Conservation (phyloP, 78 protist species). For the Dictyostelium capitatum region DNA sequence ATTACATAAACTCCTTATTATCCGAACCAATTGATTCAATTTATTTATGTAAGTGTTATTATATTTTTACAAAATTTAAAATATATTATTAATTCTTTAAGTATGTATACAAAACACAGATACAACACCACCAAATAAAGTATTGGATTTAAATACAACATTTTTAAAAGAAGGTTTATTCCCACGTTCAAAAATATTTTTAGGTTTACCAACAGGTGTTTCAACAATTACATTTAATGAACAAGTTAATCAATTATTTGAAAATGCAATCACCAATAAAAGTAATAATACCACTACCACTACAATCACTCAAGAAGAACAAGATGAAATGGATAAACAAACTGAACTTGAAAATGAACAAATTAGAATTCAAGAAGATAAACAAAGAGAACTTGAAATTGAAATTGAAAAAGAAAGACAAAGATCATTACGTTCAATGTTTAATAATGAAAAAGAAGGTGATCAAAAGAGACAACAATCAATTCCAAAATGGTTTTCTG, state of each 20-base stretch:
- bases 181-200: slow-evolving; percentile 53
- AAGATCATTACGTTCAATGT: not conserved
- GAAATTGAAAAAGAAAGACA: not conserved
- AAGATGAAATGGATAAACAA: not conserved
- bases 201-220: slow-evolving; percentile 21
- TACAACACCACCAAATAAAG: slow-evolving; percentile 66
- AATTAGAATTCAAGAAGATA: not conserved
- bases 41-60: slow-evolving; percentile 68
- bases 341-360: not conserved
- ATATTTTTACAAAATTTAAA: not conserved
- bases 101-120: slow-evolving; percentile 16
- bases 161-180: slow-evolving; percentile 19
- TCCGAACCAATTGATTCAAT: slow-evolving; percentile 19
- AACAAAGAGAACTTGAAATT: not conserved
- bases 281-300: not conserved
- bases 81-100: not conserved
- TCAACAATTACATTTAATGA: not conserved
- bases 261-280: not conserved
- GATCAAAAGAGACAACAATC: not conserved
- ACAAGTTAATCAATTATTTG: slow-evolving; percentile 21
- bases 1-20: not conserved
- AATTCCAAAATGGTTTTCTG: slow-evolving; percentile 54
- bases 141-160: slow-evolving; percentile 3
- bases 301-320: slow-evolving; percentile 2
- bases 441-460: slow-evolving; percentile 23